Base-by-base conservation (phyloP, 768 basidiomycete genomes). In the Macrocybe gigantea region DNA sequence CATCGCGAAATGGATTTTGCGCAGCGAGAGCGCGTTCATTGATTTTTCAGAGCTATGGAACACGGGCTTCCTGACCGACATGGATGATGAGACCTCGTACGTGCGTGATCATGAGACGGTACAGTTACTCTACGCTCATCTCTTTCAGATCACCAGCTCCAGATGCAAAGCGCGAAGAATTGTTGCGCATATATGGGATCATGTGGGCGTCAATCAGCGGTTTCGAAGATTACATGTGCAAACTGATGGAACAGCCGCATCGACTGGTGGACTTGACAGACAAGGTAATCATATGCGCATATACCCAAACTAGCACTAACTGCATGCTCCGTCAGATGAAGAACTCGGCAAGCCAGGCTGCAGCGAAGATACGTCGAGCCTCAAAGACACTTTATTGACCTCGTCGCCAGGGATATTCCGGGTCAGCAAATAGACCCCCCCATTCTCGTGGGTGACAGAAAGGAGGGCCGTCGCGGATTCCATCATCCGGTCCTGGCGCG, bases 401-500 rank as follows among this genome's bases (percentile, higher is more conserved):
- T 52, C 32, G 35, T 53, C 14, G 33, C 45, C 11, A 31, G 49
- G 2, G 51, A 55, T 32, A 36, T 34, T 30, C 40, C 44, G 5
- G 48, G 38, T 9, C 37, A 45, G 11, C n/a, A 38, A 22, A 6
- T 55, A 11, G 8, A 2, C 1, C 53, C 51, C 6, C 38, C 29
- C 2, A 55, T 55, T 6, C 34, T 37, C 15, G 12, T 35, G 32
- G 45, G 46, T 7, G 50, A 43, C 35, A 37, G 22, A 5, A 55
- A 49, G 33, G 34, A 13, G 11, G 37, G 7, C 1, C 5, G 11
- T 7, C 44, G 48, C 11, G 51, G 53, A 10, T 51, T 53, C 36
- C 46, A 52, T n/a, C 51, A 55, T 31, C 51, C 43, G 10, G n/a
- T 49, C 5, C 33, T 52, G 10, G 48, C 51, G 15, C 44, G 40